These are phyloP conservation scores for Eutrema salsugineum DNA, from an alignment of 441 rosid genomes.

Conservation along the genomic window DNA sequence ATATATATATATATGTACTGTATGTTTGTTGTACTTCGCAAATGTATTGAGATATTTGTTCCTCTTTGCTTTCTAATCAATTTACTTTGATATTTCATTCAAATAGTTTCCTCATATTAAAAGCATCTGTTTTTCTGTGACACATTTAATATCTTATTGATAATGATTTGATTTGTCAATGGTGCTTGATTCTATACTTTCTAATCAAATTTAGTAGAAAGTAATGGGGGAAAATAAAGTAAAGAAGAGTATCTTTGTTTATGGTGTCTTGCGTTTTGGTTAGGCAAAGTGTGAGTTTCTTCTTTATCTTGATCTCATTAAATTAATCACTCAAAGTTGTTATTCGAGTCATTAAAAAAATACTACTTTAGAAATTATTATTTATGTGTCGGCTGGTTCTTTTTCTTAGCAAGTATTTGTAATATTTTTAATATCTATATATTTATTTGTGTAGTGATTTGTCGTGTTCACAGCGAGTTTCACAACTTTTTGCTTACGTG, in stretches of 20 bases:
- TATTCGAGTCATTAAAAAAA: neutral
- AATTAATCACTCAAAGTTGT: neutral
- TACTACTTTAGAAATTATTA: neutral
- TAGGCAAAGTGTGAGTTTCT: conserved; percentile 18
- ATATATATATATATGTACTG: neutral
- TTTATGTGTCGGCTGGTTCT: conserved; percentile 5
- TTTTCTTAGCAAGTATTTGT: neutral
- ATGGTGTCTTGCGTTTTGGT: conserved; percentile 29
- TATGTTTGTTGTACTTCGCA: neutral
- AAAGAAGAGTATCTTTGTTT: conserved; percentile 10
- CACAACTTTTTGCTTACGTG: too few species aligned
- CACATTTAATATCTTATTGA: neutral
- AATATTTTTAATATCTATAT: neutral
- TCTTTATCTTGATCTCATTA: conserved; percentile 8
- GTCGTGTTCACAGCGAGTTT: too few species aligned
- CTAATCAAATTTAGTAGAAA: conserved; percentile 23
- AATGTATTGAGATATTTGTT: neutral
- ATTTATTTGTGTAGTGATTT: too few species aligned
- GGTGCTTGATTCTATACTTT: conserved; percentile 19
- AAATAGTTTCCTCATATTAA: neutral
- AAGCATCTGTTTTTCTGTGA: neutral
- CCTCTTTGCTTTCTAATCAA: neutral
- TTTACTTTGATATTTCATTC: neutral
- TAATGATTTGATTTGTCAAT: conserved; percentile 2
- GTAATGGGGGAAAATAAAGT: neutral